phyloP scores from a whole-genome alignment of 768 basidiomycete species.

The Hericium erinaceus region DNA sequence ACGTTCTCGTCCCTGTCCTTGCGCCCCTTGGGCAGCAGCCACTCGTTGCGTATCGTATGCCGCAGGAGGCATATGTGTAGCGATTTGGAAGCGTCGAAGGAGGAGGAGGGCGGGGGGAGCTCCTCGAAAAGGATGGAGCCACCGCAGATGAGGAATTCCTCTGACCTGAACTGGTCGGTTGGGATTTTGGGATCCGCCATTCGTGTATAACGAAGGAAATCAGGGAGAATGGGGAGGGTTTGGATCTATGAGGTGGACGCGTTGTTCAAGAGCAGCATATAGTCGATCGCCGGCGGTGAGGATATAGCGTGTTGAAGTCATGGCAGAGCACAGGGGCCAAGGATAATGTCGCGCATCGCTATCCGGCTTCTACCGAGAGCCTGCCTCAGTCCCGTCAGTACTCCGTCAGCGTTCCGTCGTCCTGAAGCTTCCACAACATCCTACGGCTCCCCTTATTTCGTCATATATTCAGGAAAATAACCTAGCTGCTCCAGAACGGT shows the following conservation, averaged over 20 bases:
- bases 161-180: not conserved
- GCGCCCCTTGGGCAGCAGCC: conserved; percentile 51
- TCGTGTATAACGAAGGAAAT: not conserved
- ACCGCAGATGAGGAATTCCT: conserved; percentile 21
- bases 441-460: no score
- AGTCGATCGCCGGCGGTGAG: not conserved
- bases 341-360: not conserved
- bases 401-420: no score
- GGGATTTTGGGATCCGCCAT: conserved; percentile 2
- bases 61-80: conserved; percentile 23
- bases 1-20: conserved; percentile 49
- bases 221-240: not conserved
- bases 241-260: not conserved
- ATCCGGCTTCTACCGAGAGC: not conserved
- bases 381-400: no score
- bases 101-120: not conserved
- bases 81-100: not conserved
- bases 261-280: not conserved
- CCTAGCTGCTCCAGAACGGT: no score
- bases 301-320: not conserved
- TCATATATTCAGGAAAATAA: no score
- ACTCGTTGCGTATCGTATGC: conserved; percentile 21
- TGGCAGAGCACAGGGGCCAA: not conserved
- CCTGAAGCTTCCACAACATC: no score
- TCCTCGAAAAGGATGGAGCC: conserved; percentile 22